phyloP scores from a whole-genome alignment of 345 rosid genomes.

The Gossypium ekmanianum region DNA sequence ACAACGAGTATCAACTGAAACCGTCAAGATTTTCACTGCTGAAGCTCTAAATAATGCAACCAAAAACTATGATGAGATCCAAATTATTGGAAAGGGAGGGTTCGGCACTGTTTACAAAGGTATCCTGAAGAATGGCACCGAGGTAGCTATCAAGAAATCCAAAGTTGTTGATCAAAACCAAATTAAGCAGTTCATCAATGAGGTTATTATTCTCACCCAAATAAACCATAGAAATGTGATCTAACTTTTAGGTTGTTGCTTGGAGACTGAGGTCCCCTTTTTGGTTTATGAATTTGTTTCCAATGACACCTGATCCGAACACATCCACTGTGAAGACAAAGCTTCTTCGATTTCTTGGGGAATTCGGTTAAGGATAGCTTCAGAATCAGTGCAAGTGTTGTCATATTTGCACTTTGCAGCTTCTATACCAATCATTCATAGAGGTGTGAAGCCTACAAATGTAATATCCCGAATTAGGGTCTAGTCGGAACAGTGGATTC shows the following conservation, averaged over 20 bases:
- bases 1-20: background rate
- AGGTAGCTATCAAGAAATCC: slow-evolving; percentile 3
- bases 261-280: background rate
- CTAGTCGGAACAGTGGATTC: too few species aligned
- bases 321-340: background rate
- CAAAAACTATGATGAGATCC: background rate
- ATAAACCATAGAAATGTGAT: background rate
- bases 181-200: background rate
- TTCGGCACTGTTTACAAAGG: background rate
- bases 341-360: background rate
- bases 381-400: background rate
- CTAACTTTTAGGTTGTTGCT: background rate
- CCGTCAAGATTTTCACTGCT: background rate
- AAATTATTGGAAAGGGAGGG: background rate
- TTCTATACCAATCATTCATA: slow-evolving; percentile 3
- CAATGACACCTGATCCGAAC: background rate
- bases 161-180: background rate
- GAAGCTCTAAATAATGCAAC: background rate
- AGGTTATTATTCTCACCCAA: slow-evolving; percentile 5
- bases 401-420: background rate
- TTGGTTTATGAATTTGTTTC: background rate
- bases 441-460: background rate
- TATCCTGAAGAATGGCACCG: background rate
- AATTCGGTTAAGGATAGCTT: background rate
- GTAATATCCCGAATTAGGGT: too few species aligned